Evolutionary conservation across 192 early-diverging fungal species (phyloP).

Genomic region (Backusella westeae): DNA sequence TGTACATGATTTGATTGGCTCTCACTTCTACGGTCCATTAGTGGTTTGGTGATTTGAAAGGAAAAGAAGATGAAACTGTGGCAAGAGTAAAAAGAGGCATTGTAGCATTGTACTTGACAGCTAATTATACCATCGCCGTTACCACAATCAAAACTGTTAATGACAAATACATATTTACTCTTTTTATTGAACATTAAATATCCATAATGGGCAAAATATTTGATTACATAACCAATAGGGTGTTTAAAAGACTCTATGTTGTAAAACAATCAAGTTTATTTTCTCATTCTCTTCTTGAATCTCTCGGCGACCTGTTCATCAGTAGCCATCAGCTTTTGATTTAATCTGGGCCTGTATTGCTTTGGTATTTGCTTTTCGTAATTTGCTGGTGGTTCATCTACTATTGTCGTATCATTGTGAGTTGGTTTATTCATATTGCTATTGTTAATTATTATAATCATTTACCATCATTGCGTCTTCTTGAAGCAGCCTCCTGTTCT

Average conservation of each 20-base stretch:
- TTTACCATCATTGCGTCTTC: not conserved
- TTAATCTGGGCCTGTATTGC: constrained; percentile 26
- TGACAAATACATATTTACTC: too few relatives aligned
- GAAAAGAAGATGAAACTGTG: not conserved
- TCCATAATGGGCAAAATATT: too few relatives aligned
- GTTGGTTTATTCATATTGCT: not conserved
- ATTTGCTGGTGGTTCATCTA: constrained; percentile 19
- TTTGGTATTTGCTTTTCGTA: constrained; percentile 36
- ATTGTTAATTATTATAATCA: constrained; percentile 8
- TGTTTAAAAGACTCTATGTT: too few relatives aligned
- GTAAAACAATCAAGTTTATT: constrained; percentile 29
- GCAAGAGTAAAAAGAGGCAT: not conserved
- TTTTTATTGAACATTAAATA: too few relatives aligned
- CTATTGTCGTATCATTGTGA: not conserved
- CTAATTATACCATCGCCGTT: not conserved
- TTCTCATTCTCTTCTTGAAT: constrained; percentile 83
- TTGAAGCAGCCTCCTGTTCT: not conserved
- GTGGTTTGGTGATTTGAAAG: too few relatives aligned
- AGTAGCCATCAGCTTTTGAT: constrained; percentile 74
- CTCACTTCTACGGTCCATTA: too few relatives aligned
- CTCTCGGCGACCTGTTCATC: constrained; percentile 82
- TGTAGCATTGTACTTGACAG: not conserved
- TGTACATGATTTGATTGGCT: too few relatives aligned
- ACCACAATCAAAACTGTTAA: too few relatives aligned
- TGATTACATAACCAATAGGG: too few relatives aligned